Conservation (phyloP, 306 rosid genomes). For the Pterocarpus santalinus region DNA sequence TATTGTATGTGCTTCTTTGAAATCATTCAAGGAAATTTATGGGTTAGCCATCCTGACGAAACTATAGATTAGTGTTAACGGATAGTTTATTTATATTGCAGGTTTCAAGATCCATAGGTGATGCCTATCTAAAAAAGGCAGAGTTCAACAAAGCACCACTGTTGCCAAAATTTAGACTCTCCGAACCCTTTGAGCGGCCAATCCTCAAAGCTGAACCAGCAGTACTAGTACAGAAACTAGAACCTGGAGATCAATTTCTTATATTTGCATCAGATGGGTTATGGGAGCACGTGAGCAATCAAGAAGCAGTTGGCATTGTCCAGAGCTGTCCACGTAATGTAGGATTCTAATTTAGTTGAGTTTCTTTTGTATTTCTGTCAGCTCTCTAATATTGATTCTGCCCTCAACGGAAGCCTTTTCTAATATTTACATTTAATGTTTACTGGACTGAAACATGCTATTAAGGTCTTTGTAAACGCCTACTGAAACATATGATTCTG, state of each 20-base stretch:
- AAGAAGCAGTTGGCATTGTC: conserved; percentile 91
- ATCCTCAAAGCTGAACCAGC: conserved; percentile 92
- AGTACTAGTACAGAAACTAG: conserved; percentile 67
- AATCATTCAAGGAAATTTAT: neutral
- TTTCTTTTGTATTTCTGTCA: conserved; percentile 16
- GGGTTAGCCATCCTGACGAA: neutral
- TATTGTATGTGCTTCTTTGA: neutral
- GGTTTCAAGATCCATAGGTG: conserved; percentile 98
- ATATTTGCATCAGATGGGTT: conserved; percentile 97
- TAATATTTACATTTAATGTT: neutral
- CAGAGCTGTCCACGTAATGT: conserved; percentile 80
- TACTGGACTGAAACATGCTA: conserved; percentile 2
- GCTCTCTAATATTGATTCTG: neutral
- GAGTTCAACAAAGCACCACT: conserved; percentile 91
- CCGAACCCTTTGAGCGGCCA: conserved; percentile 77
- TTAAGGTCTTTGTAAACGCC: neutral
- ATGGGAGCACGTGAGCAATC: conserved; percentile 94
- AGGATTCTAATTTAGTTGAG: conserved; percentile 49
- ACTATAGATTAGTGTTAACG: conserved; percentile 13
- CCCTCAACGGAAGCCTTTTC: no score
- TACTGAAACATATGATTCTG: conserved; percentile 11
- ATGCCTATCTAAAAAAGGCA: conserved; percentile 86
- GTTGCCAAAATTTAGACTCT: conserved; percentile 77
- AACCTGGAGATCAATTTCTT: conserved; percentile 80
- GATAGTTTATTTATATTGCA: conserved; percentile 49